Conservation (phyloP, 257 asterid species). For the Solanum bulbocastanum region DNA sequence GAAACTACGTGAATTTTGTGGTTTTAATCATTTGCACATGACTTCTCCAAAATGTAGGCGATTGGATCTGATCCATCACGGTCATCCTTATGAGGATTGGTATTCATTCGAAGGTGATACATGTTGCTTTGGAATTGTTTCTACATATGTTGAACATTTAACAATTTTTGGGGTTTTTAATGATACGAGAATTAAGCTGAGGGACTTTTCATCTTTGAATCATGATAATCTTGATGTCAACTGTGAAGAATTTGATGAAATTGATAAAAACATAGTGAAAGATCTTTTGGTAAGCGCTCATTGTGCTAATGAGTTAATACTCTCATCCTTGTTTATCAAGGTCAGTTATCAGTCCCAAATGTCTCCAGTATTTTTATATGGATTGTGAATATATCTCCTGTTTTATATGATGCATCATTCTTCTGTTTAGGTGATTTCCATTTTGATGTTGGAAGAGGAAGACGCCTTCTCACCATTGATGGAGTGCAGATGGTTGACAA, state of each 20-base stretch:
- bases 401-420: too few species aligned
- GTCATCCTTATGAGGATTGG: neutral
- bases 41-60: too few species aligned
- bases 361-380: neutral
- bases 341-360: neutral
- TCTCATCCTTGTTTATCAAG: neutral
- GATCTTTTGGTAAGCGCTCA: neutral
- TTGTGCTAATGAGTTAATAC: neutral
- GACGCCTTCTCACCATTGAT: too few species aligned
- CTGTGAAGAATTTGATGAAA: neutral
- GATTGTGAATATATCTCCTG: neutral
- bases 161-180: neutral
- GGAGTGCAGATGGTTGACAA: too few species aligned
- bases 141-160: neutral
- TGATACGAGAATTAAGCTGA: neutral
- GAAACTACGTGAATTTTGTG: too few species aligned
- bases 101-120: neutral
- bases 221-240: neutral
- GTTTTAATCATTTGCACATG: too few species aligned
- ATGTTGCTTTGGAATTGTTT: neutral
- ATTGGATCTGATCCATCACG: neutral
- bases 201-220: neutral
- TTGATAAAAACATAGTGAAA: neutral
- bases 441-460: too few species aligned
- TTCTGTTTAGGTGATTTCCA: too few species aligned